A percentile compares a stretch with the other conserved stretches of the same genome.
These are phyloP conservation scores for Fusarium xyrophilum DNA, from an alignment of 2,329 filamentous ascomycete species.

Conservation along the genomic window DNA sequence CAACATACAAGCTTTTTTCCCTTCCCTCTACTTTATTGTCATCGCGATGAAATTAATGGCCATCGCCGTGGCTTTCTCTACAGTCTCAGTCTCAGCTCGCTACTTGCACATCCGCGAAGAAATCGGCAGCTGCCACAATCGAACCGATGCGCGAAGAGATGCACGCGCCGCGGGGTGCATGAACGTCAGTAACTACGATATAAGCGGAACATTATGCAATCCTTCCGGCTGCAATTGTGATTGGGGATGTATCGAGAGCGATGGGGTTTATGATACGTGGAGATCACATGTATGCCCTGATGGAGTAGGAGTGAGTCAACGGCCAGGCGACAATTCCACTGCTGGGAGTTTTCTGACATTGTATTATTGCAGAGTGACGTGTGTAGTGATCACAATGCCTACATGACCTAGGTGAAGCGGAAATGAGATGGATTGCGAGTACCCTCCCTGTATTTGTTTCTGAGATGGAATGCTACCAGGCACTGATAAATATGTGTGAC, in stretches of 20 bases:
- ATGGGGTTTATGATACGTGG: neutral
- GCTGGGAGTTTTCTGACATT: neutral
- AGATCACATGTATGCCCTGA: neutral
- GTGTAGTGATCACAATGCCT: neutral
- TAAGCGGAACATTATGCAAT: neutral
- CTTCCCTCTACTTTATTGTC: neutral
- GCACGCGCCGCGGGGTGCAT: neutral
- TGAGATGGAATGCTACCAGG: neutral
- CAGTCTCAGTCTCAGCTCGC: neutral
- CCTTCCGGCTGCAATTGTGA: neutral
- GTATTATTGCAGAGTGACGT: neutral
- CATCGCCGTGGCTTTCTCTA: accelerated
- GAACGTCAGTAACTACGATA: neutral
- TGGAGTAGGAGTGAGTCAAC: neutral
- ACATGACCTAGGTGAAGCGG: accelerated
- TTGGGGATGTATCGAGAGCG: constrained; percentile 1
- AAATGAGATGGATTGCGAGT: neutral
- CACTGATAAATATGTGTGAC: neutral
- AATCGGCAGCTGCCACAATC: neutral
- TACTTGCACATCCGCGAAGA: neutral
- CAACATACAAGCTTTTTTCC: neutral
- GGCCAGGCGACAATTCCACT: too few species aligned
- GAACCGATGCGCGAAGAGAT: neutral
- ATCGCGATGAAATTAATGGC: neutral
- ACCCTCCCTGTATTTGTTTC: neutral